Base-by-base conservation (phyloP, 768 basidiomycete species). In the Pleurotus citrinopileatus region DNA sequence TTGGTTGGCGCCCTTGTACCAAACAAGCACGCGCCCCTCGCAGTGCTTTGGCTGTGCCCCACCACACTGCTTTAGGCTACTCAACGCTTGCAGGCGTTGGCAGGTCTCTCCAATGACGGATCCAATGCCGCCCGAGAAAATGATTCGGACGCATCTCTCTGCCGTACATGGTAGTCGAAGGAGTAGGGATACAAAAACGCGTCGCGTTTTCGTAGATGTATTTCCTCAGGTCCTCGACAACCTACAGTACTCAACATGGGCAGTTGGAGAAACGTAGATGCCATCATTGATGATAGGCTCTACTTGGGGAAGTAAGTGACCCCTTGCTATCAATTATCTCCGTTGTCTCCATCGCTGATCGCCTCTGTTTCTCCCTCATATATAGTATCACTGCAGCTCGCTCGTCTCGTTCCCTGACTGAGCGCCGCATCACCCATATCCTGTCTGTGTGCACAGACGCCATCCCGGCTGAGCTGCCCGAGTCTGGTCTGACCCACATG, bases 341-440 rank as follows among this genome's bases (percentile, higher is more conserved):
- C 55, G 55, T 57, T 51, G 54, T 7, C 13, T n/a, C 57, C 69
- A 53, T 34, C 5, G 13, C 43, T 26, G 17, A 17, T n/a, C 10
- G 65, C 57, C 29, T 48, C 58, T 46, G 56, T 56, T 38, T 57
- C 54, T 45, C 42, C 27, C 15, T 19, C 38, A 2, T n/a, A 53
- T 63, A 28, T 63, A 90, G 89, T 63, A 75, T 89, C 61, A 73
- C 78, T 60, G 85, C 88, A 47, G 88, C 89, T 26, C 78, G 78
- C 59, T 87, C 88, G 29, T 79, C 87, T 22, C 80, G 87, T 64
- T 80, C 84, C 52, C 74, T 90, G 67, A 76, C 81, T 46, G 87
- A 90, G 67, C 83, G 84, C 60, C 81, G 81, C 56, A 86, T 92
- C 57, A 89, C 87, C 4, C 90, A 92, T 68, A 83, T 91, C 47